A percentile compares a stretch with the other conserved stretches of the same genome.
These are phyloP conservation scores for Calvatia gigantea DNA, from an alignment of 768 basidiomycete genomes.

Conservation along the genomic window DNA sequence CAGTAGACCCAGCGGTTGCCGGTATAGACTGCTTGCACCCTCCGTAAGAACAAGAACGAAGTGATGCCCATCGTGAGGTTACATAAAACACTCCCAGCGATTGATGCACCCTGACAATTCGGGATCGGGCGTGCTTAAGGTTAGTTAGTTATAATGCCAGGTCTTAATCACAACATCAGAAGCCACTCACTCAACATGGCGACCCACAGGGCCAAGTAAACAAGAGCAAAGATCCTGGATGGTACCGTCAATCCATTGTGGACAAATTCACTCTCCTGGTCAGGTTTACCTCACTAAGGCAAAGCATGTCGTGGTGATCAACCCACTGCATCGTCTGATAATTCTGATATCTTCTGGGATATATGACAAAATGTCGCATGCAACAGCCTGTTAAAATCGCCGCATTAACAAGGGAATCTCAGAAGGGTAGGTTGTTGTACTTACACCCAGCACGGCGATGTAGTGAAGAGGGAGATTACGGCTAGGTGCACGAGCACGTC, in stretches of 20 bases:
- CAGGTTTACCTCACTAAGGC: background rate
- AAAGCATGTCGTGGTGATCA: background rate
- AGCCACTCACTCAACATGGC: too few relatives aligned
- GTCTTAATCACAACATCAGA: too few relatives aligned
- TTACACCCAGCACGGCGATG: background rate
- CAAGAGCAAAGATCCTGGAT: too few relatives aligned
- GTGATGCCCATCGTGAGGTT: constrained; percentile 1
- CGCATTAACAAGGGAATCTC: background rate
- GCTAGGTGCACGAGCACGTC: too few relatives aligned
- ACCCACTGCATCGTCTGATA: background rate
- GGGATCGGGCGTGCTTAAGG: background rate
- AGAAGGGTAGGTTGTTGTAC: background rate
- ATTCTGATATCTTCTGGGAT: background rate
- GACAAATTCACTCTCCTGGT: background rate
- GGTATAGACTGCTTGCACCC: constrained; percentile 29
- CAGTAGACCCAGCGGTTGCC: constrained; percentile 16
- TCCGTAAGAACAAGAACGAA: constrained; percentile 27
- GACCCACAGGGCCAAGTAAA: too few relatives aligned
- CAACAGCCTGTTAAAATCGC: background rate
- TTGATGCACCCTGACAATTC: background rate
- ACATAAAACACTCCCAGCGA: background rate
- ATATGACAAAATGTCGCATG: background rate
- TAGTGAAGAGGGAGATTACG: too few relatives aligned
- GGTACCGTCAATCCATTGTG: too few relatives aligned
- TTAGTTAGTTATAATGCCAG: background rate